Conservation (phyloP, 1,139 yeast genomes). For the Yamadazyma epiphylla region DNA sequence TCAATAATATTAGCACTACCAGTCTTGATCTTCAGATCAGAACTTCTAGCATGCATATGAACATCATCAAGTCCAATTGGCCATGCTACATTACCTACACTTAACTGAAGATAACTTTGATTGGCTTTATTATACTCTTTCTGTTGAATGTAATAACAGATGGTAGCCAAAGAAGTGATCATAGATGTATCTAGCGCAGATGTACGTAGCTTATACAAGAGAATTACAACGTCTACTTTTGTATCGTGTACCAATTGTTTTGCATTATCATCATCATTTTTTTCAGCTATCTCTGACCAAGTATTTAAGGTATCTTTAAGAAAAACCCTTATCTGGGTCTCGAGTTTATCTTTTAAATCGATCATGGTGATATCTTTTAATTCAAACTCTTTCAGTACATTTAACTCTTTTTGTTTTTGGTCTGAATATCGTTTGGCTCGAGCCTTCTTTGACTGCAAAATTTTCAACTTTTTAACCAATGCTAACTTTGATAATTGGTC, state of each 20-base stretch:
- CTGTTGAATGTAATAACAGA: constrained; percentile 56
- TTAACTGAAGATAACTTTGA: constrained; percentile 68
- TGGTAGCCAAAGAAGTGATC: constrained; percentile 56
- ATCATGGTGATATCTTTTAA: constrained; percentile 33
- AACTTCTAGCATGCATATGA: constrained; percentile 74
- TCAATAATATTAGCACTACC: constrained; percentile 66
- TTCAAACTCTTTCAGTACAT: constrained; percentile 22
- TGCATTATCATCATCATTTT: constrained; percentile 6
- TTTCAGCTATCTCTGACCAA: constrained; percentile 38
- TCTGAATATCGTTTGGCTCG: constrained; percentile 8
- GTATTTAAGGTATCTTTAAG: constrained; percentile 41
- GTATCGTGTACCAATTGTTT: constrained; percentile 45
- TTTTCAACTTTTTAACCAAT: constrained; percentile 23
- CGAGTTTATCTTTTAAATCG: constrained; percentile 24
- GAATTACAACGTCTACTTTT: constrained; percentile 54
- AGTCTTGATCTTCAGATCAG: constrained; percentile 42
- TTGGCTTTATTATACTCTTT: constrained; percentile 53
- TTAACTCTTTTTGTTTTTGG: constrained; percentile 15
- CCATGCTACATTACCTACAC: constrained; percentile 90
- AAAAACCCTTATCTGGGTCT: constrained; percentile 45
- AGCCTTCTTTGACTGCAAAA: constrained; percentile 10
- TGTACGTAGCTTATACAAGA: constrained; percentile 57
- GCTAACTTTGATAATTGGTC: constrained; percentile 17
- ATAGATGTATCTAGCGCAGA: constrained; percentile 39
- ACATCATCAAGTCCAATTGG: constrained; percentile 83